These are phyloP conservation scores for Auricularia heimuer DNA, from an alignment of 768 basidiomycete species.

Conservation along the genomic window DNA sequence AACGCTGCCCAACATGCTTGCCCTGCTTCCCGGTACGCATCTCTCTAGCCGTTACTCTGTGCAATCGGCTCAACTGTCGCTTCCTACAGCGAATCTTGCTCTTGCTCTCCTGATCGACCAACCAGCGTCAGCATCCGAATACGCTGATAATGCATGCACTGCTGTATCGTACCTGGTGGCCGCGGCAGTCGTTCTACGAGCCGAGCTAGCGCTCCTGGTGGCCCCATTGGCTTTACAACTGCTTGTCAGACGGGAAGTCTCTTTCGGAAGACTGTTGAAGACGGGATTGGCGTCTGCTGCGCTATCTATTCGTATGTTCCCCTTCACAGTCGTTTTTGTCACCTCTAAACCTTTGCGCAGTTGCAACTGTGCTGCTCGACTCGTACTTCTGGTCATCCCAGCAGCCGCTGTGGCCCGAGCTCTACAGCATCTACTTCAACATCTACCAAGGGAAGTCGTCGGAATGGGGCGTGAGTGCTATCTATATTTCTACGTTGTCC, in stretches of 20 bases:
- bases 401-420: constrained; percentile 78
- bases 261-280: constrained; percentile 34
- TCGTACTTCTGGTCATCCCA: constrained; percentile 73
- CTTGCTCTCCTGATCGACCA: constrained; percentile 38
- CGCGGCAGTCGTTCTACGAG: constrained; percentile 62
- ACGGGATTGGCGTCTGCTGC: constrained; percentile 41
- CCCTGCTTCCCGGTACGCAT: constrained; percentile 59
- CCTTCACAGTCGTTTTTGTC: neutral
- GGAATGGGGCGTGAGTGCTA: constrained; percentile 78
- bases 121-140: constrained; percentile 31
- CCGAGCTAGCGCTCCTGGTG: constrained; percentile 66
- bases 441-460: constrained; percentile 75
- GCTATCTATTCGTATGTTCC: constrained; percentile 39
- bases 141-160: constrained; percentile 17
- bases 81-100: constrained; percentile 47
- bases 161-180: constrained; percentile 57
- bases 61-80: neutral
- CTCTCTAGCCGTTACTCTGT: too few species aligned
- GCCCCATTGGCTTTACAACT: constrained; percentile 49
- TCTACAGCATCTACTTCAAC: constrained; percentile 73
- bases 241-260: constrained; percentile 32
- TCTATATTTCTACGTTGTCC: neutral
- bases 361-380: constrained; percentile 56
- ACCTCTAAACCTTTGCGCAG: constrained; percentile 25
- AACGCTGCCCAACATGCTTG: constrained; percentile 92